Conservation (phyloP, 208 protist species). For the Herpetomonas tarakana region DNA sequence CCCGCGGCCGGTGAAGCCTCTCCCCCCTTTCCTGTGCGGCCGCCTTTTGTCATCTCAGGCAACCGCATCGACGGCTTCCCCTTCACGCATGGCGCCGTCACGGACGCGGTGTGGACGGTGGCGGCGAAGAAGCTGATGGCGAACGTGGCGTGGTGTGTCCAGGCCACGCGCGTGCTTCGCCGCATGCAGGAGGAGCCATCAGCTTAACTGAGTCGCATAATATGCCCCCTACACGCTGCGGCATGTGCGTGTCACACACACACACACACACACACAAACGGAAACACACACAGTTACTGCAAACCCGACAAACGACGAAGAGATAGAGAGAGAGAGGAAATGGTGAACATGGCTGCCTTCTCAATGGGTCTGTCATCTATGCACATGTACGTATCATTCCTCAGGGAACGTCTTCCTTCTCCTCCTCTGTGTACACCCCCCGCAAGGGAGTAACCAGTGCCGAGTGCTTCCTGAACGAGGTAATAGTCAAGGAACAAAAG, state of each 20-base stretch:
- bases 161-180: constrained; percentile 51
- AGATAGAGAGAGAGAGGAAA: not conserved
- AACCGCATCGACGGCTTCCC: constrained; percentile 61
- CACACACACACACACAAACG: no score
- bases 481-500: not conserved
- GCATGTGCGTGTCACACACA: no score
- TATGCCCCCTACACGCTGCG: not conserved
- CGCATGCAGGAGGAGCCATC: constrained; percentile 18
- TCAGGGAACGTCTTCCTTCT: not conserved
- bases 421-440: not conserved
- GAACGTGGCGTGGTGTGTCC: constrained; percentile 75
- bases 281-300: no score
- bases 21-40: constrained; percentile 5
- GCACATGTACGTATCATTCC: not conserved
- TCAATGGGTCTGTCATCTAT: no score
- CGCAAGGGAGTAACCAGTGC: not conserved
- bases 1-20: not conserved
- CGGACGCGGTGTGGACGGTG: constrained; percentile 68
- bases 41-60: constrained; percentile 41
- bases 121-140: constrained; percentile 78
- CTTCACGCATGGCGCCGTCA: constrained; percentile 50
- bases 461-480: not conserved
- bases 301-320: not conserved
- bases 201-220: not conserved
- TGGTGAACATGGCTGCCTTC: not conserved